These are phyloP conservation scores for Paraurostyla sp. DNA, from an alignment of 73 alveolate species.

Conservation along the genomic window DNA sequence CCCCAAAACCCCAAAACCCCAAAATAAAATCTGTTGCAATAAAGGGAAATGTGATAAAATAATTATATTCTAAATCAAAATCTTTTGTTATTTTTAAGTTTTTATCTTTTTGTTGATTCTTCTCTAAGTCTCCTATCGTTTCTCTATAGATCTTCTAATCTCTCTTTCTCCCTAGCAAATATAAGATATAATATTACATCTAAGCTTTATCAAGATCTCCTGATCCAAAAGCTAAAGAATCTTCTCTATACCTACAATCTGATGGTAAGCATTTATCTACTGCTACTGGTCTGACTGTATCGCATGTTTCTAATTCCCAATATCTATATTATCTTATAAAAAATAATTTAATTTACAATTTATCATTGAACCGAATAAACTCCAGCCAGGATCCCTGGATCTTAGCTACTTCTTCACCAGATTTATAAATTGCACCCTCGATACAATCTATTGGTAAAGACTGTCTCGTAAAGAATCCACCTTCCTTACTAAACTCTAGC, in stretches of 20 bases:
- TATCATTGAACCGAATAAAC: constrained; percentile 23
- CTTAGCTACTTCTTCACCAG: constrained; percentile 18
- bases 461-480: constrained; percentile 49
- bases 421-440: constrained; percentile 22
- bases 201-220: constrained; percentile 63
- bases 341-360: background rate
- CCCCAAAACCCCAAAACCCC: no score
- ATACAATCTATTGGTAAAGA: constrained; percentile 2
- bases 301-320: constrained; percentile 66
- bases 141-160: constrained; percentile 72
- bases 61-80: no score
- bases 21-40: no score
- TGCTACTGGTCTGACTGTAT: constrained; percentile 49
- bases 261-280: constrained; percentile 58
- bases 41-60: no score
- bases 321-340: background rate
- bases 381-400: constrained; percentile 64
- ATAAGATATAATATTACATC: background rate
- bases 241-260: constrained; percentile 76
- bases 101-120: background rate
- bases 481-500: constrained; percentile 43
- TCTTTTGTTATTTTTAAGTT: no score
- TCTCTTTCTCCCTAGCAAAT: constrained; percentile 62
- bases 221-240: constrained; percentile 50
- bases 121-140: constrained; percentile 70